These are phyloP conservation scores for Ceratocystis colombiana DNA, from an alignment of 2,329 filamentous ascomycete species.

Conservation along the genomic window DNA sequence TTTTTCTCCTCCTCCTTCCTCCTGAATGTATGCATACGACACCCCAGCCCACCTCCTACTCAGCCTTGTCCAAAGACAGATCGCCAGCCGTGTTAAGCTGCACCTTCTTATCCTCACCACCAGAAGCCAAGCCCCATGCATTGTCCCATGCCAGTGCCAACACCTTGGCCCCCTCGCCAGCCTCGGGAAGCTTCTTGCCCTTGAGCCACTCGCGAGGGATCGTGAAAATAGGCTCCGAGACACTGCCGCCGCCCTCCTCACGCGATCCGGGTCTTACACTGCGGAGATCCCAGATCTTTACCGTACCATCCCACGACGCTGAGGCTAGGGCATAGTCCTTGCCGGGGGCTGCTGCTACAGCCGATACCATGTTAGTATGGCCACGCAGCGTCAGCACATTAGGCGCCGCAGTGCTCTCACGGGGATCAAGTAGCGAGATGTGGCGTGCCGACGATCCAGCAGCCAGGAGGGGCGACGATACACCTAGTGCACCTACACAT, in stretches of 20 bases:
- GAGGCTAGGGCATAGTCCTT: constrained; percentile 78
- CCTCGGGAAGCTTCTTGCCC: constrained; percentile 52
- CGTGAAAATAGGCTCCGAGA: constrained; percentile 64
- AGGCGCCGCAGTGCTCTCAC: constrained; percentile 63
- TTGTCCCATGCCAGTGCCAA: constrained; percentile 80
- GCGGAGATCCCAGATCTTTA: constrained; percentile 86
- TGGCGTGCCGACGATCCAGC: constrained; percentile 77
- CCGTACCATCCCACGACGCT: constrained; percentile 85
- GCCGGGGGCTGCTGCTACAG: constrained; percentile 40
- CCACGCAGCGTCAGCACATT: constrained; percentile 85
- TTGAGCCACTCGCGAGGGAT: constrained; percentile 65
- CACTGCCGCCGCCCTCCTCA: constrained; percentile 46
- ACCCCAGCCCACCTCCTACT: neutral
- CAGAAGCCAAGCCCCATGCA: constrained; percentile 79
- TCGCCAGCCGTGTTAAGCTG: constrained; percentile 59
- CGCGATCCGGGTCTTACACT: constrained; percentile 55
- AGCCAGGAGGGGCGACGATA: constrained; percentile 41
- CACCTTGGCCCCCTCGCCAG: constrained; percentile 81
- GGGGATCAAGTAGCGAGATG: constrained; percentile 86
- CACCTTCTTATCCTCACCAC: constrained; percentile 84
- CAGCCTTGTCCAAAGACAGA: constrained; percentile 17
- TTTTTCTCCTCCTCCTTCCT: constrained; percentile 8
- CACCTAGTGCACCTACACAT: constrained; percentile 61
- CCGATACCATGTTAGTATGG: constrained; percentile 63
- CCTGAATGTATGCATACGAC: neutral